phyloP scores from a whole-genome alignment of 1,139 yeast species.

The Nakaseomyces nivariensis region DNA sequence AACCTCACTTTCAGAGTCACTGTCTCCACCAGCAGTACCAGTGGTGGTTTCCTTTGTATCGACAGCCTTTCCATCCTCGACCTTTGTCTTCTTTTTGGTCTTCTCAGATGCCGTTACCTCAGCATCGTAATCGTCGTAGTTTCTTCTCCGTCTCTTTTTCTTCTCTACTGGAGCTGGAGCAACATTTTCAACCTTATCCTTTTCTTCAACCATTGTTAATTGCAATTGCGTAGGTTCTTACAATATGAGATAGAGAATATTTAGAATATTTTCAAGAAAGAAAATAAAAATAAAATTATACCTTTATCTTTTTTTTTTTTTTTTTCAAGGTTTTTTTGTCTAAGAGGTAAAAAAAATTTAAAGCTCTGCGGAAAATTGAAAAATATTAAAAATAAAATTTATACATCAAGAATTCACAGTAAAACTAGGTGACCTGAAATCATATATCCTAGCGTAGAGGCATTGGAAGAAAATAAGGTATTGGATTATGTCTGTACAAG shows the following conservation, averaged over 20 bases:
- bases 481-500: constrained; percentile 7
- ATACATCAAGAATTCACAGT: too few species aligned
- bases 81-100: constrained; percentile 30
- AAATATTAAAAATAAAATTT: too few species aligned
- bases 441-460: too few species aligned
- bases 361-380: too few species aligned
- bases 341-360: too few species aligned
- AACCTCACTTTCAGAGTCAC: constrained; percentile 43
- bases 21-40: constrained; percentile 38
- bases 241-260: too few species aligned
- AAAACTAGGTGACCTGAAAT: too few species aligned
- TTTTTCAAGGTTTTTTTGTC: too few species aligned
- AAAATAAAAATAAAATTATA: too few species aligned
- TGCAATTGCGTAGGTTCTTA: neutral
- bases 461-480: neutral
- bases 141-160: constrained; percentile 38
- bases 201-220: constrained; percentile 10
- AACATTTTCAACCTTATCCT: constrained; percentile 4
- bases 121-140: constrained; percentile 43
- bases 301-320: neutral
- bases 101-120: constrained; percentile 33
- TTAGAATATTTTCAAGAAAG: too few species aligned
- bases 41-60: constrained; percentile 23
- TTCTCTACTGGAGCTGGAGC: constrained; percentile 12
- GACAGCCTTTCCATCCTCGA: constrained; percentile 37